These are phyloP conservation scores for Brassica carinata DNA, from an alignment of 345 rosid species.

Conservation along the genomic window DNA sequence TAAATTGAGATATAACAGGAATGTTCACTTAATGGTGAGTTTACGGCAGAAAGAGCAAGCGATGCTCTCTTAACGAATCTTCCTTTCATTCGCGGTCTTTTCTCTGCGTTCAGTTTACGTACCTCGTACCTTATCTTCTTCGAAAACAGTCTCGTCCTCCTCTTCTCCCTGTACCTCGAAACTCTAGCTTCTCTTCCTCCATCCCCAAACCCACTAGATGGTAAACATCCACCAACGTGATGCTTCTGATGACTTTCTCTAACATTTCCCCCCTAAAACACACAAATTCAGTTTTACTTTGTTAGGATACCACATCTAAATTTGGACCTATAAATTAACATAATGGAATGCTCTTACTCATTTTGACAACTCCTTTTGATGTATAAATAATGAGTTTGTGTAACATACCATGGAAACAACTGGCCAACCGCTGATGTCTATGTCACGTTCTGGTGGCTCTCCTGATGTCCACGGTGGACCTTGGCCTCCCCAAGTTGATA, in stretches of 20 bases:
- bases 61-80: slow-evolving; percentile 85
- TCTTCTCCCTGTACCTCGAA: slow-evolving; percentile 81
- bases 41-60: slow-evolving; percentile 34
- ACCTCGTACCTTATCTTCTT: slow-evolving; percentile 98
- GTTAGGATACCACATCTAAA: not conserved
- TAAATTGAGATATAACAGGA: slow-evolving; percentile 27
- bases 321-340: not conserved
- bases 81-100: slow-evolving; percentile 98
- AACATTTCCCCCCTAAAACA: slow-evolving; percentile 11
- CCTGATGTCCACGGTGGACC: slow-evolving; percentile 83
- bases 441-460: slow-evolving; percentile 58
- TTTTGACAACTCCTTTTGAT: not conserved
- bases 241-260: slow-evolving; percentile 25
- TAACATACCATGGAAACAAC: slow-evolving; percentile 57
- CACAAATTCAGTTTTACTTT: not conserved
- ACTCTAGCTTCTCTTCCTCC: slow-evolving; percentile 91
- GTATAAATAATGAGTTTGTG: not conserved
- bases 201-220: slow-evolving; percentile 41
- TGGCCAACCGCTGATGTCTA: slow-evolving; percentile 54
- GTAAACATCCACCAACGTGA: slow-evolving; percentile 18
- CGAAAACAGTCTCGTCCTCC: slow-evolving; percentile 89
- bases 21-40: slow-evolving; percentile 27
- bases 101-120: slow-evolving; percentile 91
- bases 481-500: slow-evolving; percentile 68
- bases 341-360: no score